These are phyloP conservation scores for Botryosphaeria agaves DNA, from an alignment of 2,329 filamentous ascomycete species.

Conservation along the genomic window DNA sequence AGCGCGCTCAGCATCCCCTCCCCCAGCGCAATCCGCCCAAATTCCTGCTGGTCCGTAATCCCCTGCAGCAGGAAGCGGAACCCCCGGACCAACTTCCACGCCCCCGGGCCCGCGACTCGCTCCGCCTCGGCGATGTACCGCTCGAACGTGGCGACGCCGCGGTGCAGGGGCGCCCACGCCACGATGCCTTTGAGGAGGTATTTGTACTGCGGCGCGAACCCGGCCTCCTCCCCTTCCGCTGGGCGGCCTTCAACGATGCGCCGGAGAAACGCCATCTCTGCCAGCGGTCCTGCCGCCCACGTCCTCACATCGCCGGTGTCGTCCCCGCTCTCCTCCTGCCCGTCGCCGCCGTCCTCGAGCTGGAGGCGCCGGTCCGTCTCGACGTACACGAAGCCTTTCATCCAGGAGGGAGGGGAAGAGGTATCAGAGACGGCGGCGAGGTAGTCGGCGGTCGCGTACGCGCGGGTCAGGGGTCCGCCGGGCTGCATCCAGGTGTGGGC, in stretches of 20 bases:
- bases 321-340: constrained; percentile 1
- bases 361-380: constrained; percentile 53
- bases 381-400: constrained; percentile 59
- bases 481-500: constrained; percentile 54
- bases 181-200: constrained; percentile 53
- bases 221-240: constrained; percentile 40
- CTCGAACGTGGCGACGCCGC: constrained; percentile 40
- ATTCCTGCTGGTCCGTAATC: constrained; percentile 16
- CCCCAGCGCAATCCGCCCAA: constrained; percentile 17
- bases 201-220: constrained; percentile 26
- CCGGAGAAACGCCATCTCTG: constrained; percentile 53
- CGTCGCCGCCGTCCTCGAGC: neutral
- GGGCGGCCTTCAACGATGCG: constrained; percentile 46
- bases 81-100: constrained; percentile 54
- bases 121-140: constrained; percentile 47
- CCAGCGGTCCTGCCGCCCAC: constrained; percentile 51
- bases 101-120: constrained; percentile 39
- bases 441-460: constrained; percentile 51
- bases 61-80: constrained; percentile 67
- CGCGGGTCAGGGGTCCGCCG: constrained; percentile 40
- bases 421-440: constrained; percentile 12
- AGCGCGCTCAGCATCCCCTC: constrained; percentile 30
- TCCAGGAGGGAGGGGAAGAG: constrained; percentile 12
- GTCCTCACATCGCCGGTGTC: constrained; percentile 16
- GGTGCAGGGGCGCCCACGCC: constrained; percentile 71